Evolutionary conservation across 768 basidiomycete species (phyloP), one percentile per base, ranked within the genome.

Genomic region (Suillus paluster): DNA sequence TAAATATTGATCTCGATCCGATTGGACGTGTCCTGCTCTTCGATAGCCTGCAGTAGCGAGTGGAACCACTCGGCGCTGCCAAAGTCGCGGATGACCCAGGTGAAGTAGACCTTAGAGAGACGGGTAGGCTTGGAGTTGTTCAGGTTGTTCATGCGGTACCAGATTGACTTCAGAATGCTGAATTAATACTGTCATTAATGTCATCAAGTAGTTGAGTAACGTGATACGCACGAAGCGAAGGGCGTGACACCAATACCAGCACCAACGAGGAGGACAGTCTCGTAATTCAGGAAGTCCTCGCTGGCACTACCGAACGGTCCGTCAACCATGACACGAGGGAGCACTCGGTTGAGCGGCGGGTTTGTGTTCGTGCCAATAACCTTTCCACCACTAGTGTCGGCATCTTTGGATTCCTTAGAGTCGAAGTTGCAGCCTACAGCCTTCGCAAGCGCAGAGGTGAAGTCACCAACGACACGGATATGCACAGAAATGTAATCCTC

Each of bases 221-320:
- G 46, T 14, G 49, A 0, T 23, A 73, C 93, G 82, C 71, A 96
- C 89, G 92, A 94, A 58, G 96, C 95, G 68, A 98, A 97, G 3
- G 96, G 96, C 0, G 96, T 97, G 39, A 97, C 95, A 67, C 96
- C 96, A 64, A 99, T 98, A 76, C 96, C 97, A 60, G 92, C 95
- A 66, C 94, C 95, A 52, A 96, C 92, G 42, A 97, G 86, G 36
- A 97, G 77, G 39, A 95, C 83, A 1, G 93, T 91, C 78, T 97
- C 95, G 66, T 86, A 95, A 59, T 94, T 94, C 72, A 92, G 80
- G 72, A 92, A 96, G 72, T 96, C 94, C 74, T 99, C 96, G 45
- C 87, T 89, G 10, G 96, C 94, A 63, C 86, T 89, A 15, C 96
- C 96, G 71, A 97, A 98, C 5, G 96, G 96, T 17, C 95, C 96